Percentiles rank a stretch among this genome's conserved stretches.
These are phyloP conservation scores for Panicum virgatum DNA, from an alignment of 202 grass and related monocot species.

Conservation along the genomic window DNA sequence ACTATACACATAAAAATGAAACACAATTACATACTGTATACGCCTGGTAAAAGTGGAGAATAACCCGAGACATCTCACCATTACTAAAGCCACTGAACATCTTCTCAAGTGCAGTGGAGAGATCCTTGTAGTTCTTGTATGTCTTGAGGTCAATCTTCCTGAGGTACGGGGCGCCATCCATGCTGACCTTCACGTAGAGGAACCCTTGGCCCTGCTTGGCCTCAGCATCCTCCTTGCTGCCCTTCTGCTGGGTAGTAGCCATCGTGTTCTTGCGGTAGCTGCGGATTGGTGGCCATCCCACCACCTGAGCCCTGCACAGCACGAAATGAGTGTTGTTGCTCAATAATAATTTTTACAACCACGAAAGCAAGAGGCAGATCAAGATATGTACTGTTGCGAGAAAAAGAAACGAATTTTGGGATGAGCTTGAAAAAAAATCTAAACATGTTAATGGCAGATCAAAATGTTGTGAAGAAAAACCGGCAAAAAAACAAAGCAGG, in stretches of 20 bases:
- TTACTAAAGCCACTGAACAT: constrained; percentile 83
- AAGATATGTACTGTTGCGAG: neutral
- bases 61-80: constrained; percentile 50
- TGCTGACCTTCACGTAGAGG: constrained; percentile 88
- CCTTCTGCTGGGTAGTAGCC: constrained; percentile 73
- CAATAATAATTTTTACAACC: constrained; percentile 5
- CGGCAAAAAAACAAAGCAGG: neutral
- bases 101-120: constrained; percentile 72
- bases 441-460: constrained; percentile 25
- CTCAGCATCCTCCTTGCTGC: constrained; percentile 69
- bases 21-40: neutral
- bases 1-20: constrained; percentile 1
- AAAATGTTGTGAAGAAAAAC: constrained; percentile 19
- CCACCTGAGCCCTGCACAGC: constrained; percentile 81
- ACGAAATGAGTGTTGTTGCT: neutral
- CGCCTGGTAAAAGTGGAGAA: neutral
- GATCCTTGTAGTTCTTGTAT: constrained; percentile 82
- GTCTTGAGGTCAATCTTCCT: constrained; percentile 88
- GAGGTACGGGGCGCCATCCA: constrained; percentile 92
- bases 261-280: constrained; percentile 91
- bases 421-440: neutral
- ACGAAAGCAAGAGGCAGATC: constrained; percentile 26
- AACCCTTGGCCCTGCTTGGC: constrained; percentile 55
- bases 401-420: neutral
- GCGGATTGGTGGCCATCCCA: constrained; percentile 95